Evolutionary conservation across 495 filamentous ascomycete species (phyloP), one percentile per base, ranked within the genome.

Genomic region (Xylaria telfairii): DNA sequence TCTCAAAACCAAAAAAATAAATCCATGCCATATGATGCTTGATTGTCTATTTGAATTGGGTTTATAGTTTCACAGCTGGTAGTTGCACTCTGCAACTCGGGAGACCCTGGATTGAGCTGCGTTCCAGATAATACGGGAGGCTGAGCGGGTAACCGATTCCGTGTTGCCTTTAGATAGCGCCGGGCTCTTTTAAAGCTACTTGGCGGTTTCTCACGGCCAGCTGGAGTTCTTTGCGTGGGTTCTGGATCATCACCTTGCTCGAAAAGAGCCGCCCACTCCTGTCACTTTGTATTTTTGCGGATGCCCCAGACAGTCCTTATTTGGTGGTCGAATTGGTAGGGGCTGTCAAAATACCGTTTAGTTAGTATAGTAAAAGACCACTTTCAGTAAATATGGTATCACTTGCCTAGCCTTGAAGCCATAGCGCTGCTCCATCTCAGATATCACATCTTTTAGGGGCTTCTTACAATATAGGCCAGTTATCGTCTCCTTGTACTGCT

Each of bases 121-220:
- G 30, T 30, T 54, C 51, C 6, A 54, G 51, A 30, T 54, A 15
- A 30, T 5, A 5, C 28, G 24, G 51, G 9, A 54, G 51, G 51
- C 12, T 30, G 51, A 54, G 51, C 51, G 10, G 6, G 21, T 53
- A 28, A 28, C 6, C 0, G 49, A 28, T 8, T 4, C 12, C 28
- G 21, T 54, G 5, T 54, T 54, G 8, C 24, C 51, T 15, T 54
- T 26, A 54, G 24, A 54, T 54, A 54, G 1, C 51, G 51, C 26
- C 24, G 6, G 9, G 51, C 51, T 54, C 51, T 54, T 54, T 54
- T 54, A 54, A 54, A 30, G 51, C 51, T 54, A 54, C 15, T 54
- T 10, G 3, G 51, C 0, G 51, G 51, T 54, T 54, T 54, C 24
- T 54, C 24, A 15, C 51, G 21, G 24, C 51, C 51, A 1, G 24